Percentiles rank a stretch among this genome's conserved stretches.
phyloP scores from a whole-genome alignment of 495 filamentous ascomycete species.

The Podospora bellae-mahoneyi region DNA sequence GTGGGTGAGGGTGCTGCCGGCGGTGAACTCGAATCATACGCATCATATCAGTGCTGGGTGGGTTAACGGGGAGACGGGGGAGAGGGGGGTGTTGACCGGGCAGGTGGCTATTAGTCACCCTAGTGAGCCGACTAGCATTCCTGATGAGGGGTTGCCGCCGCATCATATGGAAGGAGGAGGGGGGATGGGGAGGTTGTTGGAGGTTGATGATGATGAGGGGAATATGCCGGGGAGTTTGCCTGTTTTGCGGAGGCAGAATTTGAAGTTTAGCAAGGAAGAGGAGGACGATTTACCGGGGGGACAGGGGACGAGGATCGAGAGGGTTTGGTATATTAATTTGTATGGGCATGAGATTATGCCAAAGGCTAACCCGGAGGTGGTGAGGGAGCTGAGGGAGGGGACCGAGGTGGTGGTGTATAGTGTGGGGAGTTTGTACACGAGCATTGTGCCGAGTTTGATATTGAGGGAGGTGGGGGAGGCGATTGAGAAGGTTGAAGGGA shows the following conservation, averaged over 20 bases:
- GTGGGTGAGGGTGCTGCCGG: slow-evolving; percentile 75
- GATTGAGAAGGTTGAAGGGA: slow-evolving; percentile 35
- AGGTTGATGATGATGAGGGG: slow-evolving; percentile 65
- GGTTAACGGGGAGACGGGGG: slow-evolving; percentile 24
- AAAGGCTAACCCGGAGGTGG: slow-evolving; percentile 71
- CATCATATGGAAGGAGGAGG: neutral
- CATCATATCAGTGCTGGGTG: slow-evolving; percentile 82
- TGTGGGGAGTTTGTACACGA: slow-evolving; percentile 84
- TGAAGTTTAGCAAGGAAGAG: slow-evolving; percentile 69
- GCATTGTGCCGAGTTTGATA: slow-evolving; percentile 71
- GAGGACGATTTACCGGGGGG: slow-evolving; percentile 66
- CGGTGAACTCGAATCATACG: slow-evolving; percentile 89
- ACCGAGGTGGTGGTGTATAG: slow-evolving; percentile 76
- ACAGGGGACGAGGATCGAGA: slow-evolving; percentile 71
- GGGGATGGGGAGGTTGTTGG: slow-evolving; percentile 29
- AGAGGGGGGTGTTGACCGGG: slow-evolving; percentile 79
- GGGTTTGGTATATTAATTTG: slow-evolving; percentile 96
- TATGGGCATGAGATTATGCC: slow-evolving; percentile 89
- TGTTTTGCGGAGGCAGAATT: slow-evolving; percentile 71
- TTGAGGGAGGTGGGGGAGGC: slow-evolving; percentile 60
- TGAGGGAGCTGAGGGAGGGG: slow-evolving; percentile 55
- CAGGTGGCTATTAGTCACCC: slow-evolving; percentile 94
- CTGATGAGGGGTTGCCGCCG: slow-evolving; percentile 28
- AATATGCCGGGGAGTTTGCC: slow-evolving; percentile 83
- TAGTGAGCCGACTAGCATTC: slow-evolving; percentile 50